These are phyloP conservation scores for Termitomyces bulborhizus DNA, from an alignment of 768 basidiomycete species.

Conservation along the genomic window DNA sequence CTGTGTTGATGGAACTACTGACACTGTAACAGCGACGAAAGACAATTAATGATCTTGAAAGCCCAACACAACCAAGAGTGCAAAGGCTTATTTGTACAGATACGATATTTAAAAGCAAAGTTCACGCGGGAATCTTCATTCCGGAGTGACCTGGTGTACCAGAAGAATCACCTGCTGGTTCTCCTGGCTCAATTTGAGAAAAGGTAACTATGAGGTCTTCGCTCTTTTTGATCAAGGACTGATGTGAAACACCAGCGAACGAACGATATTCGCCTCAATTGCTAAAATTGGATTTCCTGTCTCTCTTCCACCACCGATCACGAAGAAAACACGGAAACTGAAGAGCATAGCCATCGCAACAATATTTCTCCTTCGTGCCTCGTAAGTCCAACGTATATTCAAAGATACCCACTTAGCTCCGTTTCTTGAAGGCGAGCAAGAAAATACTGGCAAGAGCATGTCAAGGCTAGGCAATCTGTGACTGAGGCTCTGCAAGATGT, in stretches of 20 bases:
- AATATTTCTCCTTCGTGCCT: slow-evolving; percentile 58
- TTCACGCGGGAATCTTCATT: slow-evolving; percentile 81
- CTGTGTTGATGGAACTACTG: background rate
- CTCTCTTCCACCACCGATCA: slow-evolving; percentile 26
- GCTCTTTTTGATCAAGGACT: background rate
- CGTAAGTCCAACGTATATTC: slow-evolving; percentile 34
- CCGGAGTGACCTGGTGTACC: slow-evolving; percentile 71
- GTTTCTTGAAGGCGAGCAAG: slow-evolving; percentile 45
- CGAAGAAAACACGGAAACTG: slow-evolving; percentile 39
- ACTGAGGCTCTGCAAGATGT: slow-evolving; percentile 67
- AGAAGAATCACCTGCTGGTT: slow-evolving; percentile 82
- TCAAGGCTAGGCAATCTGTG: slow-evolving; percentile 54
- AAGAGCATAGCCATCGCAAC: slow-evolving; percentile 52
- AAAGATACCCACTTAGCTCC: background rate
- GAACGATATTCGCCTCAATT: slow-evolving; percentile 68
- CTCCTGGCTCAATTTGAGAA: slow-evolving; percentile 67
- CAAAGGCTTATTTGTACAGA: slow-evolving; percentile 87
- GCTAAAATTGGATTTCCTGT: slow-evolving; percentile 68
- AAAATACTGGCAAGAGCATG: slow-evolving; percentile 57
- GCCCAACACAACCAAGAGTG: slow-evolving; percentile 78
- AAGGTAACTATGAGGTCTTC: slow-evolving; percentile 36
- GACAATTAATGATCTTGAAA: slow-evolving; percentile 48
- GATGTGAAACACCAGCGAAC: slow-evolving; percentile 40
- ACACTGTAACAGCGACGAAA: slow-evolving; percentile 38
- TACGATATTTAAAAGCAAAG: slow-evolving; percentile 87